These are phyloP conservation scores for Polyplosphaeria fusca DNA, from an alignment of 495 filamentous ascomycete species.

Conservation along the genomic window DNA sequence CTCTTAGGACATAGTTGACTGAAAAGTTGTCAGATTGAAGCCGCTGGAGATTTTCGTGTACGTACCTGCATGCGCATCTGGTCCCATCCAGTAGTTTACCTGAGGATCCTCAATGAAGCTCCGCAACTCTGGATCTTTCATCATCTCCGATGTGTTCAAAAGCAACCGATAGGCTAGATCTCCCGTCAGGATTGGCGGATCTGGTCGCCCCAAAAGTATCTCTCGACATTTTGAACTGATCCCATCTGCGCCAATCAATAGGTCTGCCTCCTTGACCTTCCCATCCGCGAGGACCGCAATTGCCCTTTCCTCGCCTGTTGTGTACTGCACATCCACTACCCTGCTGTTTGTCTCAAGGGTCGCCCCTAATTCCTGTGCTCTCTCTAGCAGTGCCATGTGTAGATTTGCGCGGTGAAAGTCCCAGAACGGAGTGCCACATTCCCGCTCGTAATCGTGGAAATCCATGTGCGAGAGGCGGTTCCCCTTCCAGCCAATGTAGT, in stretches of 20 bases:
- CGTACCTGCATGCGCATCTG: slow-evolving; percentile 56
- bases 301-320: neutral
- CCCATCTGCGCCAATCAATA: slow-evolving; percentile 44
- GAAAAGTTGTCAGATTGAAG: neutral
- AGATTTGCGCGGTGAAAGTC: slow-evolving; percentile 29
- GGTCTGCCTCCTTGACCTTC: slow-evolving; percentile 25
- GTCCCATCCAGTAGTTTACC: slow-evolving; percentile 73
- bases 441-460: slow-evolving; percentile 19
- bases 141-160: slow-evolving; percentile 52
- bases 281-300: slow-evolving; percentile 33
- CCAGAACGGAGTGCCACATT: slow-evolving; percentile 26
- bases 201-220: slow-evolving; percentile 28
- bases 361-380: slow-evolving; percentile 24
- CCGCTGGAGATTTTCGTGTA: too few species aligned
- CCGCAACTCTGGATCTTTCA: slow-evolving; percentile 49
- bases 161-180: slow-evolving; percentile 68
- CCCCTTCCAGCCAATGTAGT: slow-evolving; percentile 29
- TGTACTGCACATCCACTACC: slow-evolving; percentile 24
- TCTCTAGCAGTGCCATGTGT: slow-evolving; percentile 16
- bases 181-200: slow-evolving; percentile 52
- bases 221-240: slow-evolving; percentile 40
- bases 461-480: slow-evolving; percentile 16
- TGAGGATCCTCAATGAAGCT: slow-evolving; percentile 51
- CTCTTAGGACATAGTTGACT: slow-evolving; percentile 60
- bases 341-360: slow-evolving; percentile 30